Percentiles rank a stretch among this genome's conserved stretches.
Conservation (phyloP, 352 stramenopile species). For the Globisporangium emineosum region DNA sequence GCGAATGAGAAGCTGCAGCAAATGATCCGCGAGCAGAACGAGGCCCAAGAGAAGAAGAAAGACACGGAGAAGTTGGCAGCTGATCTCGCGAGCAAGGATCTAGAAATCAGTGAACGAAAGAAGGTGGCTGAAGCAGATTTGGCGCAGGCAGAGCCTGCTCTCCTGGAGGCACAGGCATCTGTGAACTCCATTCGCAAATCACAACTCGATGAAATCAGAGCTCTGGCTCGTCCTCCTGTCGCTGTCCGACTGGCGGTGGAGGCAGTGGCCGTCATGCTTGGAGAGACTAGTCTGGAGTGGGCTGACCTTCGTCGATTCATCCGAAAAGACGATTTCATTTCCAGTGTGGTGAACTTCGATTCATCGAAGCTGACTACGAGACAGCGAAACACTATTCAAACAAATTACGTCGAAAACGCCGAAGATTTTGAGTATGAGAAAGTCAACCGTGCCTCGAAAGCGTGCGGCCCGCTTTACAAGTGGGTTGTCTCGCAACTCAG, state of each 20-base stretch:
- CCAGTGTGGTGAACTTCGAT: conserved; percentile 98
- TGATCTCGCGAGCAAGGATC: conserved; percentile 94
- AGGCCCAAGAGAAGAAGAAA: conserved; percentile 95
- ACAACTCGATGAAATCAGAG: conserved; percentile 98
- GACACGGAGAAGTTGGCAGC: conserved; percentile 94
- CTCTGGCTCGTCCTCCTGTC: conserved; percentile 92
- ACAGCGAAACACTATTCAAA: conserved; percentile 94
- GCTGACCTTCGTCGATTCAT: conserved; percentile 97
- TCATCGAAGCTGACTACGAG: conserved; percentile 94
- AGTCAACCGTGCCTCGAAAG: conserved; percentile 93
- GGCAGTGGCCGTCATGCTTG: conserved; percentile 98
- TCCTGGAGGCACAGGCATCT: conserved; percentile 94
- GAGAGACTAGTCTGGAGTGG: conserved; percentile 96
- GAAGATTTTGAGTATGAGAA: conserved; percentile 91
- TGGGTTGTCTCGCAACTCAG: conserved; percentile 99
- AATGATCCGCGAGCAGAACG: conserved; percentile 99
- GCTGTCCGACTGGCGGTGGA: conserved; percentile 97
- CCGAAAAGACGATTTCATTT: conserved; percentile 98
- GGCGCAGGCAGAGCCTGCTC: conserved; percentile 95
- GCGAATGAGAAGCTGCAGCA: conserved; percentile 98
- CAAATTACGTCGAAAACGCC: conserved; percentile 94
- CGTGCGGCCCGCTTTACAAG: conserved; percentile 98
- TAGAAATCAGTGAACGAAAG: conserved; percentile 94
- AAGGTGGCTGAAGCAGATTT: conserved; percentile 96
- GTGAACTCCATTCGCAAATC: conserved; percentile 98